Evolutionary conservation across 257 asterid genomes (phyloP), one percentile per base, ranked within the genome.

Genomic region (Forsythia suspensa): DNA sequence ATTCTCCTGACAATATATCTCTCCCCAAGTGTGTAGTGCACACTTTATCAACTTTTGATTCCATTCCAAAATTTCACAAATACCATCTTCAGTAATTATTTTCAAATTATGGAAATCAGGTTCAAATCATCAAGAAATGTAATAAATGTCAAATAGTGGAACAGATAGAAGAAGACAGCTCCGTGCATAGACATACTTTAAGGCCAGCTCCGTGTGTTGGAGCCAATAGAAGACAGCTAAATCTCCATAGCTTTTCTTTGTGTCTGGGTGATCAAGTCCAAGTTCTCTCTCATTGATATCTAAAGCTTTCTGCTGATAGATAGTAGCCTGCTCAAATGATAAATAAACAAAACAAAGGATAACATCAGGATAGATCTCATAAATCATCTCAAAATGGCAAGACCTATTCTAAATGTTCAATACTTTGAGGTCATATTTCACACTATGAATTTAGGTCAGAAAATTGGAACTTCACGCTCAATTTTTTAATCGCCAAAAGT

Each of bases 211-310:
- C 7, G 93, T 92, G 37, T 92, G 93, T 80, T 92, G 97, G 37
- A 92, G 95, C 79, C 97, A n/a, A n/a, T 91, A 91, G 87, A 91
- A 91, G 73, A 91, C 97, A 46, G 95, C 94, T 46, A 90, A 85
- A 84, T 91, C 97, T 80, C 97, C 97, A 63, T 91, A 91, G 82
- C 97, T 91, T 90, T 88, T 91, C 97, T 90, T 91, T 77, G 97
- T 91, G 85, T 91, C 95, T 20, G 97, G 95, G 76, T 91, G 97
- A 81, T 91, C 97, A 76, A 91, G 93, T 42, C 97, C 97, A 11
- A 91, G 91, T 82, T 91, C 97, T 77, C 97, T 88, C 86, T 91
- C 97, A 81, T 91, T 91, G 87, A 91, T 91, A 80, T 91, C 95
- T 82, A 91, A 82, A 81, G 97, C 95, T 75, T 88, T 91, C 80